A percentile compares a stretch with the other conserved stretches of the same genome.
These are phyloP conservation scores for Phytophthora megakarya DNA, from an alignment of 352 stramenopile species.

Conservation along the genomic window DNA sequence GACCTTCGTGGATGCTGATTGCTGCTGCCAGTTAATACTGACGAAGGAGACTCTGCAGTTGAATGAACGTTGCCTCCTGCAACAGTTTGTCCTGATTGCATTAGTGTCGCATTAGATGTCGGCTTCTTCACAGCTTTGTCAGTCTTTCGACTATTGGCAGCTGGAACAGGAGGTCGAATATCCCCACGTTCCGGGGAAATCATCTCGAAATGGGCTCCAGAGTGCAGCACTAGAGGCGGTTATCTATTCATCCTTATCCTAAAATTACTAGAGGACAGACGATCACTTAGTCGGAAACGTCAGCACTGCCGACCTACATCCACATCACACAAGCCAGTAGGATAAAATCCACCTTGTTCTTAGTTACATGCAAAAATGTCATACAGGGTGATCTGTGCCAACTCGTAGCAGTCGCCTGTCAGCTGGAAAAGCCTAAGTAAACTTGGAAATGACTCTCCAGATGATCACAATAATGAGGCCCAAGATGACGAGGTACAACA, in stretches of 20 bases:
- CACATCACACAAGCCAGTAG: not conserved
- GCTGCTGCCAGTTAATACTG: slow-evolving; percentile 9
- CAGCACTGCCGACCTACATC: slow-evolving; percentile 7
- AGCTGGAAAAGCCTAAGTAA: slow-evolving; percentile 36
- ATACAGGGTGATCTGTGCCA: slow-evolving; percentile 23
- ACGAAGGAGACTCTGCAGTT: not conserved
- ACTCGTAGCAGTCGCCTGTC: not conserved
- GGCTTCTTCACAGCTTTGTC: slow-evolving; percentile 31
- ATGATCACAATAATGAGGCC: slow-evolving; percentile 74
- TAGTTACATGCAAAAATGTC: slow-evolving; percentile 47
- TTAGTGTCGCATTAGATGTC: slow-evolving; percentile 23
- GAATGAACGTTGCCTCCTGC: slow-evolving; percentile 25
- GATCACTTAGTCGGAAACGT: not conserved
- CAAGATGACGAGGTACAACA: slow-evolving; percentile 83
- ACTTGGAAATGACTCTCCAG: slow-evolving; percentile 70
- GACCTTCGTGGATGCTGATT: slow-evolving; percentile 20
- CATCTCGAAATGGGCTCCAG: too few species aligned
- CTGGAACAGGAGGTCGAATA: slow-evolving; percentile 18
- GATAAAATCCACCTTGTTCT: slow-evolving; percentile 40
- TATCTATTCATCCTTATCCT: slow-evolving; percentile 13
- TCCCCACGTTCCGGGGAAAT: slow-evolving; percentile 19
- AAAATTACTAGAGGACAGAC: slow-evolving; percentile 18
- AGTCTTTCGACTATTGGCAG: slow-evolving; percentile 20
- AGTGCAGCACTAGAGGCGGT: slow-evolving; percentile 16
- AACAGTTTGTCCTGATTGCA: slow-evolving; percentile 40